Evolutionary conservation across 2,329 filamentous ascomycete species (phyloP).

Genomic region (Pseudodiploospora longispora): DNA sequence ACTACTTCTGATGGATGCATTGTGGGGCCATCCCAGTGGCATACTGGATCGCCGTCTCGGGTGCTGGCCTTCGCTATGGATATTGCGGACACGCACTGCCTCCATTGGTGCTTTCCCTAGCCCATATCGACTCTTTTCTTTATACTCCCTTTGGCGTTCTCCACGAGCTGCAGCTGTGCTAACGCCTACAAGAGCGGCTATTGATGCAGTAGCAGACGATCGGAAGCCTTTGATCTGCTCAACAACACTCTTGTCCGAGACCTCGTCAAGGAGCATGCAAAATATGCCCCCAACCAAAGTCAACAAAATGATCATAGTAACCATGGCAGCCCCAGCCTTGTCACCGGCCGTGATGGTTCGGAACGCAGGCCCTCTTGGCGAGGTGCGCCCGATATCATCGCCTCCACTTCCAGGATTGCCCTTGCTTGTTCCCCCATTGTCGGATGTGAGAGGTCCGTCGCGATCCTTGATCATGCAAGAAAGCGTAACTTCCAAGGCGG

Average conservation of each 20-base stretch:
- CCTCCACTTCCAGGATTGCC: slow-evolving; percentile 40
- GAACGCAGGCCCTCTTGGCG: slow-evolving; percentile 17
- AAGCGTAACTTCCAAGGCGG: slow-evolving; percentile 56
- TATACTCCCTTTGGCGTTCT: slow-evolving; percentile 9
- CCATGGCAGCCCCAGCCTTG: slow-evolving; percentile 58
- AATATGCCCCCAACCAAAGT: slow-evolving; percentile 44
- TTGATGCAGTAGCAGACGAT: slow-evolving; percentile 11
- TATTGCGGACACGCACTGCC: slow-evolving; percentile 13
- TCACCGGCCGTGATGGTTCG: slow-evolving; percentile 46
- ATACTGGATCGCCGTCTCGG: slow-evolving; percentile 25
- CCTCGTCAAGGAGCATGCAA: slow-evolving; percentile 44
- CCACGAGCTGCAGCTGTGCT: slow-evolving; percentile 14
- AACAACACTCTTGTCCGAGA: slow-evolving; percentile 22
- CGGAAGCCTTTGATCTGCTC: slow-evolving; percentile 24
- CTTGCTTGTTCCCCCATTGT: slow-evolving; percentile 50
- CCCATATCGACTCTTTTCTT: slow-evolving; percentile 16
- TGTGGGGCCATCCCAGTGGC: slow-evolving; percentile 30
- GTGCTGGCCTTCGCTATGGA: slow-evolving; percentile 7
- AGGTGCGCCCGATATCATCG: slow-evolving; percentile 34
- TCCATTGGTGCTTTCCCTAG: slow-evolving; percentile 9
- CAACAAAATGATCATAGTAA: slow-evolving; percentile 50
- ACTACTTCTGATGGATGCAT: slow-evolving; percentile 20
- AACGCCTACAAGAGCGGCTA: slow-evolving; percentile 15
- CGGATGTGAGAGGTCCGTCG: slow-evolving; percentile 34
- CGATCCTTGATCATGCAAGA: slow-evolving; percentile 47